Base-by-base conservation (phyloP, 306 rosid genomes). In the Vigna reflexopilosa region DNA sequence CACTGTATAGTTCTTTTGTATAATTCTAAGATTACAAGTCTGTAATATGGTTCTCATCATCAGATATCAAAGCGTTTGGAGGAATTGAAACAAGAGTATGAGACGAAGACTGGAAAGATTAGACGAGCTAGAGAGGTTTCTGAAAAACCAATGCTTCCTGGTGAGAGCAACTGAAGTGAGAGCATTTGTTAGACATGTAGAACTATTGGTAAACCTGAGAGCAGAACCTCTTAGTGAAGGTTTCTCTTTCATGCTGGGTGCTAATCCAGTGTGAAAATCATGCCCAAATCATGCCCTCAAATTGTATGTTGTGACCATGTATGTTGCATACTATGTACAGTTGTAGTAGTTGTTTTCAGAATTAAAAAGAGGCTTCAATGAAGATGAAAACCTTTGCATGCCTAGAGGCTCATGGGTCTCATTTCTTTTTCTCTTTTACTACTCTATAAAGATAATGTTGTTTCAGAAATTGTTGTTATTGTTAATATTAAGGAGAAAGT, bases 51-150 rank as follows among this genome's bases (percentile, higher is more conserved):
- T 83, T 34, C 48, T 80, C 57, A 64, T 80, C 52, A 64, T 75
- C 76, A 94, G 98, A 89, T 94, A 58, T 88, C 97, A 16, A 91
- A 79, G 81, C 91, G 91, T 62, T 87, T 94, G 83, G 92, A 88
- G 83, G 97, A 89, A 75, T 78, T 91, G 83, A 87, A 59, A 77
- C 86, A 64, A 47, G 89, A 89, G 76, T 92, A 94, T 51, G 95
- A 94, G 82, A 83, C 76, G 81, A 87, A 89, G 86, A 85, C 86
- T 19, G 95, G 90, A 56, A 92, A 84, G 80, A 15, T 20, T 17
- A 68, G 48, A 74, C 76, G 72, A 63, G 67, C 84, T 6, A 34
- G 79, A 16, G 90, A 74, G 52, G 34, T 52, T 32, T 56, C 77
- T 51, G 80, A 59, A 81, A 82, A 89, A 75, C 68, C 70, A 57